Conservation (phyloP, 23 red algal species). For the Gracilaria gracilis region DNA sequence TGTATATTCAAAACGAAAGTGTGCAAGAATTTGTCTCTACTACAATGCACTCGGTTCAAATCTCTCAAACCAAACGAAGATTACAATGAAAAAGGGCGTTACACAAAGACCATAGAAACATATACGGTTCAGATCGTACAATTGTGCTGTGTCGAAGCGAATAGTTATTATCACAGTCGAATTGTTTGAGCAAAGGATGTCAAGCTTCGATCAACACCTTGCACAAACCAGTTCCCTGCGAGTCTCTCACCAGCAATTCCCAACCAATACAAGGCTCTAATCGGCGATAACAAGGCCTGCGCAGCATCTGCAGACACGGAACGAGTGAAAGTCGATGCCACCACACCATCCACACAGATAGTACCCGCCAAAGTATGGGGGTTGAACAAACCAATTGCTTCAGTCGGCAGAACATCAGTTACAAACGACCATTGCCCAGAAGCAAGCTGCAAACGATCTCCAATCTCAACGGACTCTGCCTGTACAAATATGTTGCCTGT, state of each 20-base stretch:
- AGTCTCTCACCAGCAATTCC: constrained; percentile 22
- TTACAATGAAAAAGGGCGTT: not conserved
- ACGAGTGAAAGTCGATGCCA: constrained; percentile 44
- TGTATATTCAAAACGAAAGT: not conserved
- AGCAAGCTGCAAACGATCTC: constrained; percentile 12
- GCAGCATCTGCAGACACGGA: constrained; percentile 31
- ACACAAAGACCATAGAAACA: not conserved
- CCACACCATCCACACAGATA: constrained; percentile 43
- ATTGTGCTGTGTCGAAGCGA: not conserved
- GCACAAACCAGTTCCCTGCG: constrained; percentile 5
- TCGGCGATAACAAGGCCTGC: constrained; percentile 38
- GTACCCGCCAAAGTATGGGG: constrained; percentile 45
- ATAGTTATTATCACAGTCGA: not conserved
- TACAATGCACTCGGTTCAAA: not conserved
- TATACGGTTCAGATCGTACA: too few relatives aligned
- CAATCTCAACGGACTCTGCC: constrained; percentile 2
- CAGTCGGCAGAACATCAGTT: not conserved
- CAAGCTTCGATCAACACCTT: constrained; percentile 10
- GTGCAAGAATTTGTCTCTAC: not conserved
- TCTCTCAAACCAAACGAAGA: not conserved
- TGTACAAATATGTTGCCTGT: not conserved
- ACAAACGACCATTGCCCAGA: constrained; percentile 12
- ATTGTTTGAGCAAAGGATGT: not conserved
- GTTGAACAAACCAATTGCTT: constrained; percentile 44
- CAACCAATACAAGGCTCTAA: constrained; percentile 34